Base-by-base conservation (phyloP, 2,329 filamentous ascomycete genomes). In the Leptosphaerulina australis region DNA sequence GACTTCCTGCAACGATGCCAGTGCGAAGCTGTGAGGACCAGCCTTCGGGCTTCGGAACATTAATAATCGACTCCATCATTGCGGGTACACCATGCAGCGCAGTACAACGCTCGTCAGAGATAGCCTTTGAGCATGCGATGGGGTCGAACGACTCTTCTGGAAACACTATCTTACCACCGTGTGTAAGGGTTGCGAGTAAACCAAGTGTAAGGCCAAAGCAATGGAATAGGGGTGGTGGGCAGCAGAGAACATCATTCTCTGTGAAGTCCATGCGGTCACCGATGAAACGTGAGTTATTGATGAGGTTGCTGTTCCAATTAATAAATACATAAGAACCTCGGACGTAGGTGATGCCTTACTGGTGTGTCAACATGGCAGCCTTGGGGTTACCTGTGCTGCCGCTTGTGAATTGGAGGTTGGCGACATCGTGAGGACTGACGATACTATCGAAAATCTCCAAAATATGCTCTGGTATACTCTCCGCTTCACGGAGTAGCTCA, bases 191-290 rank as follows among this genome's bases (percentile, higher is more conserved):
- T 1, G 88, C 85, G 46, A 92, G 80, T 34, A 92, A 79, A 7
- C 89, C 89, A 3, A 91, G 82, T 1, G 92, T 88, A 6, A 93
- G 81, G 1, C 89, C 89, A 66, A 93, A 93, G 76, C 88, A 93
- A 76, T 94, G 90, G 77, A 94, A 94, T 3, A 94, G 79, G 0
- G 90, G 90, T 0, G 90, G 89, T 3, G 89, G 89, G 69, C 90
- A 94, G 76, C 89, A 93, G 9, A 94, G 79, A 6, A 86, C 77
- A 64, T 92, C 88, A 2, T 82, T 74, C 6, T 64, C 55, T 0
- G 83, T 85, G 12, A 93, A 79, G 5, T 82, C 79, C 86, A 91
- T 88, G 33, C 88, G 82, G 70, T 90, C 87, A 44, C 88, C 88
- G 24, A 74, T 73, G 60, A 75, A 74, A 38, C 68, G 66, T 15